phyloP scores from a whole-genome alignment of 192 early-diverging fungal species.

The Rhizophlyctis rosea region DNA sequence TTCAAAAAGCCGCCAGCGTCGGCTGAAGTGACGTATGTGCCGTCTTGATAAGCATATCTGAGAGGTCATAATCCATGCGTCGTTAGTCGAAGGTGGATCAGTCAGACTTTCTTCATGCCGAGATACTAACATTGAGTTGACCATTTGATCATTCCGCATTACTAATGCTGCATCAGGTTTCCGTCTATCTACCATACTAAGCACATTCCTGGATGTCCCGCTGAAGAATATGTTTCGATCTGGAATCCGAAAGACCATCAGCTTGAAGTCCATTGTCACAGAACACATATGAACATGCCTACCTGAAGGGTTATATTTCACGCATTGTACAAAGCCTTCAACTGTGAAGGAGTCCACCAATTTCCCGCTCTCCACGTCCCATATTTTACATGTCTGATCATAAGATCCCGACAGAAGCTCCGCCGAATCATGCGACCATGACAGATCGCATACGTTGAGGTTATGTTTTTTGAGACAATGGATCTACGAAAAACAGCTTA shows the following conservation, averaged over 20 bases:
- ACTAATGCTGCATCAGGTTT: conserved; percentile 24
- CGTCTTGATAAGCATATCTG: conserved; percentile 65
- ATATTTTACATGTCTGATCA: conserved; percentile 77
- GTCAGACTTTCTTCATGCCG: too few species aligned
- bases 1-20: conserved; percentile 86
- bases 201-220: conserved; percentile 72
- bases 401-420: conserved; percentile 71
- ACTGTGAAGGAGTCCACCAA: conserved; percentile 58
- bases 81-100: not conserved
- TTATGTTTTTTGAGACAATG: conserved; percentile 70
- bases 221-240: conserved; percentile 73
- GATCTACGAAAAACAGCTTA: conserved; percentile 33
- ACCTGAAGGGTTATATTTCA: conserved; percentile 71
- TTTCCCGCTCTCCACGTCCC: conserved; percentile 72
- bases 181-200: conserved; percentile 67
- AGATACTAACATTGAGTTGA: conserved; percentile 66
- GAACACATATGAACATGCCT: conserved; percentile 27
- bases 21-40: conserved; percentile 70
- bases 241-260: conserved; percentile 20
- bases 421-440: conserved; percentile 68
- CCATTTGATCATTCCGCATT: conserved; percentile 71
- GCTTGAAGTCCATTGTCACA: not conserved
- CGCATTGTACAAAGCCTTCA: conserved; percentile 86
- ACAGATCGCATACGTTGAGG: conserved; percentile 75
- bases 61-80: not conserved